Base-by-base conservation (phyloP, 139 green algal genomes). In the Coccomyxa sp. region DNA sequence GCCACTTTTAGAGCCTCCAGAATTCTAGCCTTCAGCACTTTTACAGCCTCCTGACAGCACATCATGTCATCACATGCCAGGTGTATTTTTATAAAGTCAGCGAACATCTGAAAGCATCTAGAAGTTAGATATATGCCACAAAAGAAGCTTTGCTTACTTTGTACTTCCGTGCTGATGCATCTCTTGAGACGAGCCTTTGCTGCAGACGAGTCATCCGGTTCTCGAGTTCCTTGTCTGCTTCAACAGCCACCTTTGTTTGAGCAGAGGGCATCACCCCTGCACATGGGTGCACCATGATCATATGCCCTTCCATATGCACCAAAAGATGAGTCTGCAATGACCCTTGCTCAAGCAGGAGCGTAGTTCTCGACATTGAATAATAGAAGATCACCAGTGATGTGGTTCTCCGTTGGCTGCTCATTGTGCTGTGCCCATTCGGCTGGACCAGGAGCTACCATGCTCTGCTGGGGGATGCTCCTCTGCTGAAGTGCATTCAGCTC, bases 91-190 rank as follows among this genome's bases (percentile, higher is more conserved):
- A 18, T 38, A 9, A 31, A 77, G 71, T 15, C 9, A 18, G n/a
- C 27, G n/a, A 30, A 31, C 1, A 77, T n/a, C 45, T 30, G 71
- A 16, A 77, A 16, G 27, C n/a, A 77, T 77, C 21, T 9, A 71
- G 31, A 16, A 30, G 25, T 16, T 15, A 31, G 14, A 1, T 18
- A 16, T 32, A 31, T 77, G 28, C 25, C 21, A 77, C 25, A 15
- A 32, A 16, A 77, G 27, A 1, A 51, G 28, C 17, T 28, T 77
- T 77, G 71, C 31, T 30, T 9, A 80, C 90, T 82, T 94, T 94
- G 85, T 94, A 94, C 74, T 87, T 89, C 13, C 85, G 80, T 14
- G 89, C 87, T 67, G 89, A 89, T 11, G 84, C 85, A 66, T 92
- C 88, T 45, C 87, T 80, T 13, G 84, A 74, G 59, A 83, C 76